phyloP scores from a whole-genome alignment of 2,329 filamentous ascomycete species.

The Coniochaeta ligniaria region DNA sequence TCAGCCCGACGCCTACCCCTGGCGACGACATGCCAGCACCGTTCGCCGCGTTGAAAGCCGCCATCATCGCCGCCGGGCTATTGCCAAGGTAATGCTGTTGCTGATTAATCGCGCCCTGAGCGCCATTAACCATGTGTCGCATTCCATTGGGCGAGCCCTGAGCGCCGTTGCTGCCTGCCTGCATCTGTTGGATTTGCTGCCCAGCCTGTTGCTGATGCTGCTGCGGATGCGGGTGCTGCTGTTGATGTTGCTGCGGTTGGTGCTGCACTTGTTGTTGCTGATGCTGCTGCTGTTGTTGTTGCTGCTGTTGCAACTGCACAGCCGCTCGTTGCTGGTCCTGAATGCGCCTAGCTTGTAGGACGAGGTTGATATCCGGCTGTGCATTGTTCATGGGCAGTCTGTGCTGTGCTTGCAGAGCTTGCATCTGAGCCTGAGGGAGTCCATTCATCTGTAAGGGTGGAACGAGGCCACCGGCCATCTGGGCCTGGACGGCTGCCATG shows the following conservation, averaged over 20 bases:
- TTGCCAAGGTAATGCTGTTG: constrained; percentile 48
- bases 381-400: constrained; percentile 48
- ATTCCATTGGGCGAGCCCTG: constrained; percentile 22
- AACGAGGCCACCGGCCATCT: constrained; percentile 41
- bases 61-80: constrained; percentile 46
- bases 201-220: constrained; percentile 24
- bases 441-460: constrained; percentile 55
- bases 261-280: constrained; percentile 25
- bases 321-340: constrained; percentile 54
- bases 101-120: constrained; percentile 31
- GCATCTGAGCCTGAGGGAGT: constrained; percentile 64
- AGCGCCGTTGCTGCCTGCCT: constrained; percentile 20
- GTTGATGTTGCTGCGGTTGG: constrained; percentile 27
- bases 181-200: constrained; percentile 28
- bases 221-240: constrained; percentile 21
- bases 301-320: constrained; percentile 22
- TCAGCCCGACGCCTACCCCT: constrained; percentile 32
- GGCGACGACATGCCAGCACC: constrained; percentile 35
- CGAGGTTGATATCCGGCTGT: constrained; percentile 44
- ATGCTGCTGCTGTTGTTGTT: constrained; percentile 16
- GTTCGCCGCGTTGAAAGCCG: constrained; percentile 37
- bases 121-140: constrained; percentile 29
- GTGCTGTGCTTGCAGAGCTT: constrained; percentile 49
- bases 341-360: constrained; percentile 59
- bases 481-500: constrained; percentile 40